Evolutionary conservation across 139 green algal genomes (phyloP), one percentile per base, ranked within the genome.

Genomic region (Tetradesmus lagerheimii): DNA sequence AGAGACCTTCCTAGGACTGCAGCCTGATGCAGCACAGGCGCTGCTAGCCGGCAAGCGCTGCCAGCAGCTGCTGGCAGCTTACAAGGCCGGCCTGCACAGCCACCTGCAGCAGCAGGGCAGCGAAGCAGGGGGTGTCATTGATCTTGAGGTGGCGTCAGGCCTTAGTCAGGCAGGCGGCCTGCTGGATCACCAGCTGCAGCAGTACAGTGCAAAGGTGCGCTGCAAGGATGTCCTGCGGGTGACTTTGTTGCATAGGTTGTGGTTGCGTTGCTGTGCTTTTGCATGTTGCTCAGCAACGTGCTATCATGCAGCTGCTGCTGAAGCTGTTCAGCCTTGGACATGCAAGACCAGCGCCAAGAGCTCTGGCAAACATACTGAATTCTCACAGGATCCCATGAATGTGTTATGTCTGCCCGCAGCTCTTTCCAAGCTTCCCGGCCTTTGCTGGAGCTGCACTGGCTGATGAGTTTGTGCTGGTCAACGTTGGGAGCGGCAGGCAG

Each of bases 41-140:
- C 57, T 71, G 57, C 57, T 71, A 8, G 57, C 57, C 25, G 57
- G 57, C 57, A 71, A 71, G 57, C 57, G 57, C 57, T 71, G 57
- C 57, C 57, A 71, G 57, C 57, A 71, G 57, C 57, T 71, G 57
- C 57, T 71, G 57, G 23, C 57, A 31, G 57, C 57, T 71, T 71
- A 31, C 25, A 71, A 71, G 57, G 57, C 57, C 23, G 20, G 57
- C 57, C 57, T 71, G 57, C 57, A 37, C n/a, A 79, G 31, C 71
- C 71, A 79, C 11, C 71, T 37, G 71, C 71, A 79, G 71, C 71
- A 79, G 57, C 57, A 71, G 57, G 57, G 57, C 57, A 31, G 57
- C 57, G n/a, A 20, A 41, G 71, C 4, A 39, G n/a, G 11, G 2
- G 71, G 71, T 9, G n/a, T 41, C n/a, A 23, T 38, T 41, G 71